Conservation (phyloP, 169 alveolate genomes). For the Eimeria maxima region DNA sequence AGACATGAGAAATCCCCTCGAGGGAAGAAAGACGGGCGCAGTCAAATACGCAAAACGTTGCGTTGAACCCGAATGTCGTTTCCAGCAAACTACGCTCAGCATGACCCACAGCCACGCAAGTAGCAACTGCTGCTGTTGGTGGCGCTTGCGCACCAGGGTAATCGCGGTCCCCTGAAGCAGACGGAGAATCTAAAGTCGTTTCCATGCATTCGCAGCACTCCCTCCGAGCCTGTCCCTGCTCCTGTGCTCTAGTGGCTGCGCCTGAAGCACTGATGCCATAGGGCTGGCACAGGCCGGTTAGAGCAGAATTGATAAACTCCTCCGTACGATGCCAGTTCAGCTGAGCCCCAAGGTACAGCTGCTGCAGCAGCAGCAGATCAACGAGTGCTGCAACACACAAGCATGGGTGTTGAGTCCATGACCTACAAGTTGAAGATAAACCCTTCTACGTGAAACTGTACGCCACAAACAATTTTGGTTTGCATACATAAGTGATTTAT, state of each 20-base stretch:
- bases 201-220: not conserved
- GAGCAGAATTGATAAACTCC: not conserved
- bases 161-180: not conserved
- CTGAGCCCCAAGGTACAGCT: constrained; percentile 41
- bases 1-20: constrained; percentile 85
- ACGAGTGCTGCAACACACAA: constrained; percentile 63
- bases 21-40: constrained; percentile 83
- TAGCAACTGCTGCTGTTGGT: not conserved
- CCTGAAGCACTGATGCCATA: not conserved
- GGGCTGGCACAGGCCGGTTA: not conserved
- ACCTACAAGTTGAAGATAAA: not conserved
- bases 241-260: not conserved
- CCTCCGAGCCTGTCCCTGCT: not conserved
- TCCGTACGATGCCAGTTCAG: constrained; percentile 18
- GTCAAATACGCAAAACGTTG: constrained; percentile 83
- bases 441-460: not conserved
- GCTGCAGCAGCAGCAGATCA: constrained; percentile 69
- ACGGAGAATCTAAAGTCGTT: not conserved
- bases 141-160: not conserved
- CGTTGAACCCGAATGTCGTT: constrained; percentile 61
- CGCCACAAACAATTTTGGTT: not conserved
- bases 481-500: constrained; percentile 56
- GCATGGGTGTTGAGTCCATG: not conserved
- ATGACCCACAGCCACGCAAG: constrained; percentile 21
- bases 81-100: constrained; percentile 42